Conservation (phyloP, 2,329 filamentous ascomycete species). For the Pyricularia grisea region DNA sequence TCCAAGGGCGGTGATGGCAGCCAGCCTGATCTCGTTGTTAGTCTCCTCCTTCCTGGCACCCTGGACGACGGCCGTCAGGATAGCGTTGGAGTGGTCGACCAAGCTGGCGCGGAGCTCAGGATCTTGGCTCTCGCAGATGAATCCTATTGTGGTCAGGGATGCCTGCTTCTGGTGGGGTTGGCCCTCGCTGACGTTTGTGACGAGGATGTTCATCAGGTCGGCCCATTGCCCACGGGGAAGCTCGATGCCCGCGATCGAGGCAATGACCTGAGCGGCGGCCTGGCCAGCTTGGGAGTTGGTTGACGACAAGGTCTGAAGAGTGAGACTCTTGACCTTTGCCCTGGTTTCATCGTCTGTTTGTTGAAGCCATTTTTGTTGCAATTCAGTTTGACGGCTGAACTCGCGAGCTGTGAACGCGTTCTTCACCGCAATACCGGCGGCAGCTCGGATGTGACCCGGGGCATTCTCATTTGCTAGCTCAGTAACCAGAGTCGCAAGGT, state of each 20-base stretch:
- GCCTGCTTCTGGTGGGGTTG: conserved; percentile 85
- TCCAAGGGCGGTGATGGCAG: conserved; percentile 86
- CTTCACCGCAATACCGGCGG: conserved; percentile 92
- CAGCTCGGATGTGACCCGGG: conserved; percentile 76
- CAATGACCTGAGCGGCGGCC: conserved; percentile 89
- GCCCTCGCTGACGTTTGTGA: conserved; percentile 86
- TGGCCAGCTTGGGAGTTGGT: conserved; percentile 74
- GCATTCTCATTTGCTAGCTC: conserved; percentile 88
- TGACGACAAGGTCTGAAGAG: conserved; percentile 79
- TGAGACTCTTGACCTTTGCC: conserved; percentile 76
- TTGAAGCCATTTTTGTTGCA: conserved; percentile 89
- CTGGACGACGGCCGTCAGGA: conserved; percentile 94
- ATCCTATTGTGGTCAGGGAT: conserved; percentile 92
- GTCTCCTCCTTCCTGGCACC: conserved; percentile 94
- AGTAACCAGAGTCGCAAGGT: conserved; percentile 84
- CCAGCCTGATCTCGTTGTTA: conserved; percentile 81
- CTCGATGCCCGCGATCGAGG: conserved; percentile 90
- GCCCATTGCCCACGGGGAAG: conserved; percentile 88
- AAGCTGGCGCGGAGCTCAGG: conserved; percentile 72
- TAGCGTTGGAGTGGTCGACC: conserved; percentile 87
- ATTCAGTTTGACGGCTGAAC: conserved; percentile 72
- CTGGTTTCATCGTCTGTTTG: conserved; percentile 76
- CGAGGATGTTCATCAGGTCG: conserved; percentile 79
- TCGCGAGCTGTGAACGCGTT: conserved; percentile 97
- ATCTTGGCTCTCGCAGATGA: conserved; percentile 95